Percentiles rank a stretch among this genome's conserved stretches.
Conservation (phyloP, 1,284 basidiomycete genomes). For the Marasmius sp. region DNA sequence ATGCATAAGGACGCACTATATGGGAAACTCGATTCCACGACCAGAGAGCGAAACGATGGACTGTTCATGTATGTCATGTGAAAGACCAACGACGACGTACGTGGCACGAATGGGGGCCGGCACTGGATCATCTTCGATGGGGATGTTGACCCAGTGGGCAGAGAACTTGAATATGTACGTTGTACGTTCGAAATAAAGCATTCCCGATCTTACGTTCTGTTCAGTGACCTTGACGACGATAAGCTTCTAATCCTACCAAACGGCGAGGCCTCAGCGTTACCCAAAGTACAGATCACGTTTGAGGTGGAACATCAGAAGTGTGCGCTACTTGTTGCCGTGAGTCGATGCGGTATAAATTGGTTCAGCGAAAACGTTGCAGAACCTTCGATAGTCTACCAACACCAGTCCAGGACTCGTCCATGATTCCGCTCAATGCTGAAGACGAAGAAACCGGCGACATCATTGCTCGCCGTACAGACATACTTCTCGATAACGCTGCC, state of each 20-base stretch:
- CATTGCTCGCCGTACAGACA: slow-evolving; percentile 58
- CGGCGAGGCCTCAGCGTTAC: slow-evolving; percentile 90
- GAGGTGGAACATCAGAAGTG: slow-evolving; percentile 99
- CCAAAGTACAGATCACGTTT: slow-evolving; percentile 90
- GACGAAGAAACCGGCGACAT: slow-evolving; percentile 80
- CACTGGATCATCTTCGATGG: slow-evolving; percentile 99
- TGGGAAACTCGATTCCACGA: slow-evolving; percentile 95
- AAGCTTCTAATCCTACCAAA: slow-evolving; percentile 97
- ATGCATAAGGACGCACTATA: slow-evolving; percentile 99
- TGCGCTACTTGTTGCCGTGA: slow-evolving; percentile 94
- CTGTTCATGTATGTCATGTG: slow-evolving; percentile 97
- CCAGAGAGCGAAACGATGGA: slow-evolving; percentile 99
- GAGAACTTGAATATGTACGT: slow-evolving; percentile 96
- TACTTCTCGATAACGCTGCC: slow-evolving; percentile 48
- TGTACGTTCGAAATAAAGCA: not conserved
- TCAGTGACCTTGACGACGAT: slow-evolving; percentile 97
- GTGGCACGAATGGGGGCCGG: slow-evolving; percentile 89
- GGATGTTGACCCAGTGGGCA: slow-evolving; percentile 99
- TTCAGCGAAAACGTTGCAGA: slow-evolving; percentile 97
- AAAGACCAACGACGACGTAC: slow-evolving; percentile 98
- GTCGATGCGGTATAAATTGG: slow-evolving; percentile 99
- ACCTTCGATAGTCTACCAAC: slow-evolving; percentile 87
- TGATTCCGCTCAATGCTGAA: slow-evolving; percentile 83
- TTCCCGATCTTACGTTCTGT: slow-evolving; percentile 5
- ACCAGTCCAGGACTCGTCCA: slow-evolving; percentile 83